Percentiles rank a stretch among this genome's conserved stretches.
phyloP scores from a whole-genome alignment of 2,329 filamentous ascomycete genomes.

The Zymoseptoria ardabiliae region DNA sequence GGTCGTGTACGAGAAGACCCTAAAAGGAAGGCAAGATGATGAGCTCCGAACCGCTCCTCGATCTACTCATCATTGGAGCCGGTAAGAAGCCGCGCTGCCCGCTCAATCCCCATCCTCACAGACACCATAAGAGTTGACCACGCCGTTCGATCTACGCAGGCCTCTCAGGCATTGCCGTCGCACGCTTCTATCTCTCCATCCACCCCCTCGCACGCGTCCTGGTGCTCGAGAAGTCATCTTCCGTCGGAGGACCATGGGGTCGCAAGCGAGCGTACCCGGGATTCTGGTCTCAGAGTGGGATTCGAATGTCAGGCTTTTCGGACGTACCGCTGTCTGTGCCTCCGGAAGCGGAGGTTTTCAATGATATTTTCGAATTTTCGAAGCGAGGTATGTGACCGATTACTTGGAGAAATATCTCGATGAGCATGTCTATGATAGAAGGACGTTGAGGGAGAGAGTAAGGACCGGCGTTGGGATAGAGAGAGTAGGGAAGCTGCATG shows the following conservation, averaged over 20 bases:
- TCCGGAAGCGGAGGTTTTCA: slow-evolving; percentile 9
- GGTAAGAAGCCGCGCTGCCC: background rate
- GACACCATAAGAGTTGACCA: background rate
- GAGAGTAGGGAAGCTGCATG: slow-evolving; percentile 12
- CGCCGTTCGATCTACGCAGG: background rate
- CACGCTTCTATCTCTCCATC: slow-evolving; percentile 12
- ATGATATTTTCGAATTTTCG: slow-evolving; percentile 20
- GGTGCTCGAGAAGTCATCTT: slow-evolving; percentile 8
- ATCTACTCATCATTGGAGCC: slow-evolving; percentile 3
- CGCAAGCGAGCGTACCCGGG: slow-evolving; percentile 17
- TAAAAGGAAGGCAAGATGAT: background rate
- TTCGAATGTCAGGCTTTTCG: slow-evolving; percentile 20
- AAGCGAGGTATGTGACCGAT: slow-evolving; percentile 16
- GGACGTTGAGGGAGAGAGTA: slow-evolving; percentile 16
- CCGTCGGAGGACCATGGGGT: slow-evolving; percentile 2
- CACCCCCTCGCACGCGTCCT: slow-evolving; percentile 10
- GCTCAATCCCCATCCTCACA: background rate
- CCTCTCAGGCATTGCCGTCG: slow-evolving; percentile 5
- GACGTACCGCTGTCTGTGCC: slow-evolving; percentile 14
- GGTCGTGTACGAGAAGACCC: background rate
- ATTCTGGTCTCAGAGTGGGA: slow-evolving; percentile 22
- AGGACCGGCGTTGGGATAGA: slow-evolving; percentile 7
- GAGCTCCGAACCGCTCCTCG: background rate
- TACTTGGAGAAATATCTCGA: slow-evolving; percentile 23
- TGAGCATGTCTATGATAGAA: slow-evolving; percentile 16